Percentiles rank a stretch among this genome's conserved stretches.
These are phyloP conservation scores for Pseudogymnoascus sp. DNA, from an alignment of 2,329 filamentous ascomycete species.

Conservation along the genomic window DNA sequence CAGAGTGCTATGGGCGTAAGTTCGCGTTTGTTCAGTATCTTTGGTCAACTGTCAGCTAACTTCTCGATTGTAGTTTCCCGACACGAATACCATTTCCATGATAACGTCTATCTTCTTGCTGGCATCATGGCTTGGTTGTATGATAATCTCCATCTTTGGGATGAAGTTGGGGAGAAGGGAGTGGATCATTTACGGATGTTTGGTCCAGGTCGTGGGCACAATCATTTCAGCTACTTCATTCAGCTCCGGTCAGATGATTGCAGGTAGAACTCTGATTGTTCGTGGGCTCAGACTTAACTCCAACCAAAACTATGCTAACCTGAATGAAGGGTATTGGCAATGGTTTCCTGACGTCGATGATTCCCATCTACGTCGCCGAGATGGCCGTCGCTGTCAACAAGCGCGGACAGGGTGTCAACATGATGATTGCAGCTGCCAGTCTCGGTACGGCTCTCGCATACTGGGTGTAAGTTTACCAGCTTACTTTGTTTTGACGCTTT, in stretches of 20 bases:
- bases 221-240: constrained; percentile 24
- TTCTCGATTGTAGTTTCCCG: constrained; percentile 16
- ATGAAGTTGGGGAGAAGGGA: neutral
- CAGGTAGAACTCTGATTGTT: constrained; percentile 23
- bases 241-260: constrained; percentile 25
- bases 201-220: constrained; percentile 25
- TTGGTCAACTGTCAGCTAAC: neutral
- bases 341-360: constrained; percentile 25
- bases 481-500: constrained; percentile 20
- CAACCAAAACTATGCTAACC: neutral
- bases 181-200: constrained; percentile 12
- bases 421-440: constrained; percentile 25
- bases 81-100: constrained; percentile 24
- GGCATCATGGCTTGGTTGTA: constrained; percentile 23
- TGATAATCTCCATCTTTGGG: constrained; percentile 7
- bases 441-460: constrained; percentile 25
- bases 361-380: constrained; percentile 27
- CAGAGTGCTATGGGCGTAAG: constrained; percentile 25
- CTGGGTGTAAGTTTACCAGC: constrained; percentile 26
- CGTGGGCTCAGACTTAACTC: constrained; percentile 11
- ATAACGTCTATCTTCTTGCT: constrained; percentile 25
- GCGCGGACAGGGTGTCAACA: constrained; percentile 25
- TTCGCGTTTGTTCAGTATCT: neutral
- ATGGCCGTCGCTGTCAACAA: constrained; percentile 22
- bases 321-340: constrained; percentile 26